Evolutionary conservation across 176 grass and related monocot genomes (phyloP).

Genomic region (Olyra latifolia): DNA sequence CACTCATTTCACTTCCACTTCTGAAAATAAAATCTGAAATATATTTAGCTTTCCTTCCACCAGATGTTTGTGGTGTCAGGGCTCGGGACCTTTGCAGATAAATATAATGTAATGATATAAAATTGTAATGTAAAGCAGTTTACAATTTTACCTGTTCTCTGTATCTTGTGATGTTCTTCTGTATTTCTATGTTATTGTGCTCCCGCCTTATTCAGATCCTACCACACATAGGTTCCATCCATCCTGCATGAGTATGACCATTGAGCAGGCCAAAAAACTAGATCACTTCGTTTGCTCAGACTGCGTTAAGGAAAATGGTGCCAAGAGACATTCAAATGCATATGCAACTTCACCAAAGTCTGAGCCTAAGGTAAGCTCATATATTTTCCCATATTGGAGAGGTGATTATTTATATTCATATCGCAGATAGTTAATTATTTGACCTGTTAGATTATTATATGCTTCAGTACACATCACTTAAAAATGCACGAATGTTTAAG

Average conservation of each 20-base stretch:
- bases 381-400: not conserved
- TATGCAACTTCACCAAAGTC: constrained; percentile 52
- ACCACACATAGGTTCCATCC: constrained; percentile 71
- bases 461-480: not conserved
- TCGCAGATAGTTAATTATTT: not conserved
- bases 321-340: constrained; percentile 56
- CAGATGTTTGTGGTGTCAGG: constrained; percentile 22
- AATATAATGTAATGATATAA: not conserved
- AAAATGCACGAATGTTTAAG: too few species aligned
- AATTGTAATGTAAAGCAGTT: not conserved
- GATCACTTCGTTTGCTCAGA: constrained; percentile 71
- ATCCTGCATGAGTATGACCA: constrained; percentile 78
- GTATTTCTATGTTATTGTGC: constrained; percentile 13
- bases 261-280: constrained; percentile 80
- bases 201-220: constrained; percentile 9
- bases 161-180: not conserved
- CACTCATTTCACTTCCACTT: constrained; percentile 5
- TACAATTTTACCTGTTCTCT: not conserved
- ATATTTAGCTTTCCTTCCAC: not conserved
- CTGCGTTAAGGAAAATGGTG: constrained; percentile 53
- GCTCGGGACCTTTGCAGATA: not conserved
- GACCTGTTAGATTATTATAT: constrained; percentile 1
- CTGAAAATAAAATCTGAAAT: not conserved
- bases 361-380: constrained; percentile 50
- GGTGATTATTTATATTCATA: not conserved